Evolutionary conservation across 2,329 filamentous ascomycete genomes (phyloP).

Genomic region (Cladophialophora yegresii): DNA sequence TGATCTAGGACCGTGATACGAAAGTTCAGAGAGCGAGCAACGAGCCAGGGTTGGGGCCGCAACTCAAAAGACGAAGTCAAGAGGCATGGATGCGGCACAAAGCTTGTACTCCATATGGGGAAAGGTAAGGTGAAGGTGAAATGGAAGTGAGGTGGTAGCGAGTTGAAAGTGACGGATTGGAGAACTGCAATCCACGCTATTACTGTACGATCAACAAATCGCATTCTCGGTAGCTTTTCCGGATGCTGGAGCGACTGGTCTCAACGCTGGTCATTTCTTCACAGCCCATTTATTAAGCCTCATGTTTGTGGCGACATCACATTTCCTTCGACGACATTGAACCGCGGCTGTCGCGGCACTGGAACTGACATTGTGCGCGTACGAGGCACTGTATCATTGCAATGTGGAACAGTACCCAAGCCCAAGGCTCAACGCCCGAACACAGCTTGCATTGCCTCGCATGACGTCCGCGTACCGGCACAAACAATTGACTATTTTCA

Average conservation of each 20-base stretch:
- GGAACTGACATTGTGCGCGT: not conserved
- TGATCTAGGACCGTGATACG: slow-evolving; percentile 14
- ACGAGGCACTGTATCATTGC: not conserved
- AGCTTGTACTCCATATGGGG: not conserved
- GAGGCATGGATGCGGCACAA: not conserved
- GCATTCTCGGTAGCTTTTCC: not conserved
- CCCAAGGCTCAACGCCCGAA: not conserved
- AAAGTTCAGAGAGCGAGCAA: slow-evolving; percentile 10
- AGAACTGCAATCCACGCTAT: not conserved
- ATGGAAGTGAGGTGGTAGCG: not conserved
- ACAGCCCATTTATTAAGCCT: not conserved
- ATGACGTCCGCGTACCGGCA: not conserved
- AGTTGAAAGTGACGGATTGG: slow-evolving; percentile 5
- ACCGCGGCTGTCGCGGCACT: not conserved
- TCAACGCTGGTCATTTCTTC: not conserved
- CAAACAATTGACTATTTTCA: not conserved
- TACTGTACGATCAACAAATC: not conserved
- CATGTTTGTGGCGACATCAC: not conserved
- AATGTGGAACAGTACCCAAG: not conserved
- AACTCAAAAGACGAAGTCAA: not conserved
- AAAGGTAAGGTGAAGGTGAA: not conserved
- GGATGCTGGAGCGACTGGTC: not conserved
- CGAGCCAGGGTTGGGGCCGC: not conserved
- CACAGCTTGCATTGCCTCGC: not conserved
- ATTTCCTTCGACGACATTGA: not conserved